These are phyloP conservation scores for Cladosporium cucumerinum DNA, from an alignment of 2,329 filamentous ascomycete species.

Conservation along the genomic window DNA sequence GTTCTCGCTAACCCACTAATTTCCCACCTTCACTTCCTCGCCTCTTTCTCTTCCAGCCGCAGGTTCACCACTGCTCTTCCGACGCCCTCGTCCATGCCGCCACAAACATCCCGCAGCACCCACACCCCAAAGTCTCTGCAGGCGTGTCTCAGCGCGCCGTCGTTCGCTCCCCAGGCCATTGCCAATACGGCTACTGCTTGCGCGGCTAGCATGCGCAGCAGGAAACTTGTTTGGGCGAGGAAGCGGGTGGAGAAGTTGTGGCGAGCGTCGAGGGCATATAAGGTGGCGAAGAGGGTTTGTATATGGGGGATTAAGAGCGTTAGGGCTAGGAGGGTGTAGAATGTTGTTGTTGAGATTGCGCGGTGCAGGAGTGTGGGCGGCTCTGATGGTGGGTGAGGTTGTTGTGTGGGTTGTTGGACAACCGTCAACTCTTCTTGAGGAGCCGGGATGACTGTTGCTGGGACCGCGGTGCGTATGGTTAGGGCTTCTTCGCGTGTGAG, in stretches of 20 bases:
- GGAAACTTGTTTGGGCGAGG: constrained; percentile 49
- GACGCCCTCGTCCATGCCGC: constrained; percentile 64
- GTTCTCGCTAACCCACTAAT: not conserved
- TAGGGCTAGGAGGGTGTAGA: constrained; percentile 51
- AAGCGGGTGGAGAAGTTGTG: constrained; percentile 62
- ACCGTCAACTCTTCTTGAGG: constrained; percentile 21
- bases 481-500: constrained; percentile 55
- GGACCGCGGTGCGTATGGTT: constrained; percentile 52
- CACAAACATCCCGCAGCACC: constrained; percentile 61
- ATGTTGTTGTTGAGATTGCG: constrained; percentile 22
- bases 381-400: not conserved
- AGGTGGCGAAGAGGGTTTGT: constrained; percentile 50
- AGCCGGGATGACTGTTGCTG: constrained; percentile 32
- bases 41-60: not conserved
- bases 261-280: constrained; percentile 62
- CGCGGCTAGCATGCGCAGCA: constrained; percentile 52
- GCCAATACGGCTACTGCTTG: constrained; percentile 52
- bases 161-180: constrained; percentile 58
- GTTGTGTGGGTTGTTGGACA: constrained; percentile 6
- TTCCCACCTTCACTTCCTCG: not conserved
- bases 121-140: constrained; percentile 57
- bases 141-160: constrained; percentile 61
- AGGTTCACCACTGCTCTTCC: constrained; percentile 41
- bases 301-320: constrained; percentile 62
- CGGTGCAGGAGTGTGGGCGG: constrained; percentile 25